Conservation (phyloP, 768 basidiomycete species). For the Rubroboletus satanas region DNA sequence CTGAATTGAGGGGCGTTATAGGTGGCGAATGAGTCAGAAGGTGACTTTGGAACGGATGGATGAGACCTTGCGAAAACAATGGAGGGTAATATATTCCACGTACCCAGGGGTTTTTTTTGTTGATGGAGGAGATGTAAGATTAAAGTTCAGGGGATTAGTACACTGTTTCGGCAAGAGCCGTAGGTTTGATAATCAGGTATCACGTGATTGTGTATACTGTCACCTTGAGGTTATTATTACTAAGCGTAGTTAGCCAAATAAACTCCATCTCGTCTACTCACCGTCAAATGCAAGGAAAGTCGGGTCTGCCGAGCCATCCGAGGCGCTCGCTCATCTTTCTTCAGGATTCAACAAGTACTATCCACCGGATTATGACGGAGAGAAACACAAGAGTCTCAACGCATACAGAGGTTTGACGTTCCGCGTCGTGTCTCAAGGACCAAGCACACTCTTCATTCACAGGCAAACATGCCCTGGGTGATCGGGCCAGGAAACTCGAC, state of each 20-base stretch:
- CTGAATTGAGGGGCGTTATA: conserved; percentile 26
- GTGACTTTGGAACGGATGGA: conserved; percentile 48
- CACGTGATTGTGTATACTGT: too few species aligned
- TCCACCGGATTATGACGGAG: conserved; percentile 70
- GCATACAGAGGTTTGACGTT: conserved; percentile 55
- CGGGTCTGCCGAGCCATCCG: neutral
- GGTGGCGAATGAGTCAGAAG: conserved; percentile 65
- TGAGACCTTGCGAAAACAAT: neutral
- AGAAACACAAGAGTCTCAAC: conserved; percentile 69
- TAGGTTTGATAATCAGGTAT: too few species aligned
- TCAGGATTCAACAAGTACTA: conserved; percentile 77
- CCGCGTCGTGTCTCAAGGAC: neutral
- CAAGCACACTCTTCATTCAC: neutral
- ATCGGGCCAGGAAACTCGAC: conserved; percentile 91
- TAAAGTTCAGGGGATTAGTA: conserved; percentile 28
- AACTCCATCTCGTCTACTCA: neutral
- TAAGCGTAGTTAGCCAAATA: too few species aligned
- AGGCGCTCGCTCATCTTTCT: conserved; percentile 4
- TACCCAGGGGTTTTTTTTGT: conserved; percentile 30
- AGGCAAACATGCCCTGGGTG: conserved; percentile 94
- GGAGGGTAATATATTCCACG: neutral
- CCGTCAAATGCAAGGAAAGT: conserved; percentile 42
- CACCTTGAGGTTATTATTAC: too few species aligned
- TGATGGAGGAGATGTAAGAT: conserved; percentile 29
- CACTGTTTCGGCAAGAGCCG: conserved; percentile 12